These are phyloP conservation scores for Hawksworthiomyces lignivorus DNA, from an alignment of 2,329 filamentous ascomycete genomes.

Conservation along the genomic window DNA sequence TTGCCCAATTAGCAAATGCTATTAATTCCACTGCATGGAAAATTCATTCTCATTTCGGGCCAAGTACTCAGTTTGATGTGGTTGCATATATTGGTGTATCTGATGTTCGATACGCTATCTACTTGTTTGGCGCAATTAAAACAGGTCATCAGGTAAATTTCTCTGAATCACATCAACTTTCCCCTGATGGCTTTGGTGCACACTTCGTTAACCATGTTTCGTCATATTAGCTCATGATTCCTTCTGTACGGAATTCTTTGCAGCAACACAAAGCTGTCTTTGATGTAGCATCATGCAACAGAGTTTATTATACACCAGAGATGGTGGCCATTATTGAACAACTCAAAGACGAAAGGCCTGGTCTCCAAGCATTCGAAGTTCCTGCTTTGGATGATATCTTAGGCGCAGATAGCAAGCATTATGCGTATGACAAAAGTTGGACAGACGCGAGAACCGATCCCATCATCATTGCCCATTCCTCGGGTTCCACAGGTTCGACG, in stretches of 20 bases:
- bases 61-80: constrained; percentile 3
- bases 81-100: constrained; percentile 12
- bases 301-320: constrained; percentile 7
- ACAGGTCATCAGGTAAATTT: constrained; percentile 10
- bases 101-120: constrained; percentile 10
- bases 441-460: constrained; percentile 12
- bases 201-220: no score
- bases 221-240: constrained; percentile 13
- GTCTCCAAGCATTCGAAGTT: neutral
- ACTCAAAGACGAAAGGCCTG: neutral
- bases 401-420: constrained; percentile 3
- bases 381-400: constrained; percentile 7
- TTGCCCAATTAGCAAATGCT: constrained; percentile 4
- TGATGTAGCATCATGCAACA: constrained; percentile 5
- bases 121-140: constrained; percentile 10
- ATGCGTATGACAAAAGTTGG: constrained; percentile 12
- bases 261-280: constrained; percentile 8
- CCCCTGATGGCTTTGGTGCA: no score
- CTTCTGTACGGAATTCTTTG: constrained; percentile 8
- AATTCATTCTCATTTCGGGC: neutral
- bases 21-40: neutral
- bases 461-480: constrained; percentile 15
- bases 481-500: constrained; percentile 15
- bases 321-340: neutral
- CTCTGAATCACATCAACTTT: no score